A percentile compares a stretch with the other conserved stretches of the same genome.
These are phyloP conservation scores for Botrytis pseudocinerea DNA, from an alignment of 2,329 filamentous ascomycete species.

Conservation along the genomic window DNA sequence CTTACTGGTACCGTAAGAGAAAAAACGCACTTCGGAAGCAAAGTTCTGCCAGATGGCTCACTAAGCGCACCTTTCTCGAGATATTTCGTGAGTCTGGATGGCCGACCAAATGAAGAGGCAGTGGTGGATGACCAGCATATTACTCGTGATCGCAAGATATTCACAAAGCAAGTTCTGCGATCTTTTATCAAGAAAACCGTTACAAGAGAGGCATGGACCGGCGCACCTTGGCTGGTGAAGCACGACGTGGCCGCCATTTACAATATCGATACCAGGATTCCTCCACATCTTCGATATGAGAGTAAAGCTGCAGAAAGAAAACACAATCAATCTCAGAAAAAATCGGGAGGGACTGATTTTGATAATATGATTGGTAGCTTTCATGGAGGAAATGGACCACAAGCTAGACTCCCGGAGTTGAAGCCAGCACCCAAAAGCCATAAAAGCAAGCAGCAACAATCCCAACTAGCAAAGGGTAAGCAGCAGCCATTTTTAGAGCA, in stretches of 20 bases:
- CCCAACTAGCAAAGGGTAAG: slow-evolving; percentile 44
- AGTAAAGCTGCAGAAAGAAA: slow-evolving; percentile 77
- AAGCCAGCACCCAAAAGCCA: slow-evolving; percentile 72
- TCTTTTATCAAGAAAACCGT: slow-evolving; percentile 95
- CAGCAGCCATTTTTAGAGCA: slow-evolving; percentile 42
- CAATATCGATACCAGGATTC: slow-evolving; percentile 84
- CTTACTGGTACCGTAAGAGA: slow-evolving; percentile 77
- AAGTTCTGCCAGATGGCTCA: slow-evolving; percentile 65
- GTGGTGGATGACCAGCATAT: slow-evolving; percentile 81
- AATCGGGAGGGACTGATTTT: slow-evolving; percentile 36
- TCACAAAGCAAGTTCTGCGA: slow-evolving; percentile 90
- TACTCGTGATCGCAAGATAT: slow-evolving; percentile 82
- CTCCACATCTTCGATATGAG: slow-evolving; percentile 78
- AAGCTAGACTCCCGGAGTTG: slow-evolving; percentile 66
- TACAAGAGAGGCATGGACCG: slow-evolving; percentile 87
- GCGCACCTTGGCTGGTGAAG: slow-evolving; percentile 96
- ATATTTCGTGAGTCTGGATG: slow-evolving; percentile 77
- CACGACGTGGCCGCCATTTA: slow-evolving; percentile 79
- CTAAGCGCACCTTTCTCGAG: slow-evolving; percentile 70
- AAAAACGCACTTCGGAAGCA: slow-evolving; percentile 74
- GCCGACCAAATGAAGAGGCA: slow-evolving; percentile 68
- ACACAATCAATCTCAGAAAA: slow-evolving; percentile 66
- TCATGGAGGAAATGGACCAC: slow-evolving; percentile 44
- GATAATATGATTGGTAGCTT: slow-evolving; percentile 42
- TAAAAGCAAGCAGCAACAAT: slow-evolving; percentile 59